phyloP scores from a whole-genome alignment of 2,329 filamentous ascomycete genomes.

The Leptographium lundbergii region DNA sequence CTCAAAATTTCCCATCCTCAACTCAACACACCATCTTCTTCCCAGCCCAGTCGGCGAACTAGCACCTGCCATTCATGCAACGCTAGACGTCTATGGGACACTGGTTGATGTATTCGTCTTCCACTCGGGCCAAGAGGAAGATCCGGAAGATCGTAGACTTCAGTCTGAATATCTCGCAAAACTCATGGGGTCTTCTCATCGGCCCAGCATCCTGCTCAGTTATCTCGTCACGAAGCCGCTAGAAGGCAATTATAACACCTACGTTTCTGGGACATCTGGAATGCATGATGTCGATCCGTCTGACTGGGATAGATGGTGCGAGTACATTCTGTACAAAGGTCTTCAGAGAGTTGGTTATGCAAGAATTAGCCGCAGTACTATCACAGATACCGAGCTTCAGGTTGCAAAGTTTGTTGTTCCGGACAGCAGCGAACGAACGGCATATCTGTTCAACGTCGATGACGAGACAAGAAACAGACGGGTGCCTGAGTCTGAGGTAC shows the following conservation, averaged over 20 bases:
- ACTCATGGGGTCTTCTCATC: constrained; percentile 70
- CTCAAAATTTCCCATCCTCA: constrained; percentile 94
- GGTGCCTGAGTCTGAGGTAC: constrained; percentile 60
- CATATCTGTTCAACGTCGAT: constrained; percentile 37
- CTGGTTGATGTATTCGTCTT: constrained; percentile 92
- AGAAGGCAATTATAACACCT: constrained; percentile 93
- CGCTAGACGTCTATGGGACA: constrained; percentile 81
- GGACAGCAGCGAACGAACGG: constrained; percentile 28
- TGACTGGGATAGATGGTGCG: constrained; percentile 97
- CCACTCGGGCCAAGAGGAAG: constrained; percentile 96
- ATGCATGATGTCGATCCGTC: constrained; percentile 91
- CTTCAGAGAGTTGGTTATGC: constrained; percentile 81
- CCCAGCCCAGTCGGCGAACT: constrained; percentile 90
- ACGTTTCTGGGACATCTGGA: constrained; percentile 71
- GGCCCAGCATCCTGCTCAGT: constrained; percentile 74
- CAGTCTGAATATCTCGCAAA: constrained; percentile 78
- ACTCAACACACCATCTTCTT: constrained; percentile 90
- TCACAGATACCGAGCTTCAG: constrained; percentile 95
- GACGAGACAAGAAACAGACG: constrained; percentile 43
- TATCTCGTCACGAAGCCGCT: constrained; percentile 87
- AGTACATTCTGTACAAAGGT: constrained; percentile 94
- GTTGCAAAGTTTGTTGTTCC: constrained; percentile 91
- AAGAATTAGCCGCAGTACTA: constrained; percentile 73
- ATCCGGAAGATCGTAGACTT: constrained; percentile 76
- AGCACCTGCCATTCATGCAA: constrained; percentile 93